phyloP scores from a whole-genome alignment of 1,284 basidiomycete genomes.

The Puccinia hordei region DNA sequence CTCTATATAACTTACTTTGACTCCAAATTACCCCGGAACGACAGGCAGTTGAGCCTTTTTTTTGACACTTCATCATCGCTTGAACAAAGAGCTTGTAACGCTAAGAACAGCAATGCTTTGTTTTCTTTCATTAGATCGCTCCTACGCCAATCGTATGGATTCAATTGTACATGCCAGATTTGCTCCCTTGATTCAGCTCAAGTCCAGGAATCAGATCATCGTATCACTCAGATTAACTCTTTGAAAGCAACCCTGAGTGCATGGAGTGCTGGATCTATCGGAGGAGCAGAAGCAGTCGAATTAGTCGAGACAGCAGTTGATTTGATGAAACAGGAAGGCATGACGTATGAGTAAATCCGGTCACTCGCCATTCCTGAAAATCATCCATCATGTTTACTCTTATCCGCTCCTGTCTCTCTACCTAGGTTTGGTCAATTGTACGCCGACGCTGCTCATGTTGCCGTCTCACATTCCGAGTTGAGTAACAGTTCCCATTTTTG shows the following conservation, averaged over 20 bases:
- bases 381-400: background rate
- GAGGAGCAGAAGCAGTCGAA: conserved; percentile 34
- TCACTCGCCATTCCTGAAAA: background rate
- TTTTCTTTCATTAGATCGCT: background rate
- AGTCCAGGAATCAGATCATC: conserved; percentile 27
- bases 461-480: conserved; percentile 47
- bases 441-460: conserved; percentile 47
- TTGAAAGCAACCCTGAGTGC: conserved; percentile 38
- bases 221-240: conserved; percentile 41
- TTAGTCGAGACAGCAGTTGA: conserved; percentile 26
- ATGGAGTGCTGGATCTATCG: conserved; percentile 39
- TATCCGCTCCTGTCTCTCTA: background rate
- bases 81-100: background rate
- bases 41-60: conserved; percentile 42
- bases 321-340: conserved; percentile 36
- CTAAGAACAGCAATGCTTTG: background rate
- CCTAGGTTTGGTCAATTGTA: conserved; percentile 42
- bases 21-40: conserved; percentile 36
- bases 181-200: conserved; percentile 22
- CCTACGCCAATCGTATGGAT: conserved; percentile 26
- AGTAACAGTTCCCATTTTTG: conserved; percentile 14
- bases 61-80: background rate
- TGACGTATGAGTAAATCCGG: conserved; percentile 44
- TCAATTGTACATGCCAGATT: conserved; percentile 35
- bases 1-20: conserved; percentile 45